These are phyloP conservation scores for Venturia carpophila DNA, from an alignment of 2,329 filamentous ascomycete species.

Conservation along the genomic window DNA sequence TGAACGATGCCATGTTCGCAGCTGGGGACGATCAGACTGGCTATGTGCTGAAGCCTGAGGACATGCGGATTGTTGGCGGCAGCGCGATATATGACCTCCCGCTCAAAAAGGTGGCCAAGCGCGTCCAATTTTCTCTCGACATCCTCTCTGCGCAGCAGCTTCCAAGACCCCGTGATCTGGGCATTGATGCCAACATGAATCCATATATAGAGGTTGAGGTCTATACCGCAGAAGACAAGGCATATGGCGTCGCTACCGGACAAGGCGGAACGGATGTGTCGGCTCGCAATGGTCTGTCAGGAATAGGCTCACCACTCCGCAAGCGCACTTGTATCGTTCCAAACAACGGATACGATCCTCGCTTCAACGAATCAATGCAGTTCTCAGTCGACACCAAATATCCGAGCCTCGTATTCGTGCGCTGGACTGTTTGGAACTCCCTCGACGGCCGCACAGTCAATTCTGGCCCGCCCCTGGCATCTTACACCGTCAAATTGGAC, in stretches of 20 bases:
- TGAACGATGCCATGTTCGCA: slow-evolving; percentile 97
- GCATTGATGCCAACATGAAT: slow-evolving; percentile 69
- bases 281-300: slow-evolving; percentile 55
- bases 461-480: slow-evolving; percentile 61
- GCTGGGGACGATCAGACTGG: slow-evolving; percentile 78
- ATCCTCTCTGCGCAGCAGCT: slow-evolving; percentile 92
- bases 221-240: slow-evolving; percentile 87
- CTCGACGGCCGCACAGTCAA: slow-evolving; percentile 63
- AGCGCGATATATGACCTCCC: slow-evolving; percentile 44
- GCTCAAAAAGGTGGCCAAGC: slow-evolving; percentile 65
- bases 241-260: slow-evolving; percentile 60
- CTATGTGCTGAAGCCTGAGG: slow-evolving; percentile 87
- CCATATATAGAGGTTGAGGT: slow-evolving; percentile 94
- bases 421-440: slow-evolving; percentile 85
- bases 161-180: slow-evolving; percentile 68
- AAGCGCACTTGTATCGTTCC: slow-evolving; percentile 72
- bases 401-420: slow-evolving; percentile 85
- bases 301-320: slow-evolving; percentile 64
- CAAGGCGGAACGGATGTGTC: slow-evolving; percentile 60
- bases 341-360: slow-evolving; percentile 89
- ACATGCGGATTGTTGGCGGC: slow-evolving; percentile 51
- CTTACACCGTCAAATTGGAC: slow-evolving; percentile 85
- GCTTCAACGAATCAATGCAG: slow-evolving; percentile 71
- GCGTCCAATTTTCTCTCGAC: slow-evolving; percentile 77
- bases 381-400: slow-evolving; percentile 89